Conservation (phyloP, 2,329 filamentous ascomycete species). For the Cordyceps pruinosa region DNA sequence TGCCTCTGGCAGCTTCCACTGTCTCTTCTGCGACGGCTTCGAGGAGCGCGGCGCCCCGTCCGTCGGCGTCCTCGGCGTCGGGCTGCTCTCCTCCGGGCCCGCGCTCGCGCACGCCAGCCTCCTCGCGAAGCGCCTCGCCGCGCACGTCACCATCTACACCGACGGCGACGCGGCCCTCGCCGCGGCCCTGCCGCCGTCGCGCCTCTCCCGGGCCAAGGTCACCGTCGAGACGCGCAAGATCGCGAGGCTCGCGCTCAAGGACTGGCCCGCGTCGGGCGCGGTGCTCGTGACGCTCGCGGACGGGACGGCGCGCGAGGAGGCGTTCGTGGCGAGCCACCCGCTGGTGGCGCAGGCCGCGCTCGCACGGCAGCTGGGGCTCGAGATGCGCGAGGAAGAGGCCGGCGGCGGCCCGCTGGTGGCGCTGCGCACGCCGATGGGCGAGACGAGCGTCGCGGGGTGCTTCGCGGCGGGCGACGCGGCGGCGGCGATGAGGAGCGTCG, state of each 20-base stretch:
- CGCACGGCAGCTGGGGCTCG: constrained; percentile 37
- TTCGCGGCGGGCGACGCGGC: constrained; percentile 48
- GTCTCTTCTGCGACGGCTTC: constrained; percentile 53
- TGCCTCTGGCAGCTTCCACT: constrained; percentile 51
- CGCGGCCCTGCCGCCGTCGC: constrained; percentile 19
- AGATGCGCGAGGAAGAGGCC: constrained; percentile 27
- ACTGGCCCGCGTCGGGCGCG: constrained; percentile 15
- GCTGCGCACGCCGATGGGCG: constrained; percentile 36
- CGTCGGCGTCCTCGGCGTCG: constrained; percentile 40
- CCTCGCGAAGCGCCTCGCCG: constrained; percentile 37
- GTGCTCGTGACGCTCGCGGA: constrained; percentile 34
- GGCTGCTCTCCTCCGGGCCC: constrained; percentile 23
- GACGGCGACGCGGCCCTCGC: constrained; percentile 33
- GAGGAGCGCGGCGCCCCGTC: constrained; percentile 44
- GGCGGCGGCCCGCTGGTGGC: constrained; percentile 35
- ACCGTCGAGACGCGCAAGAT: constrained; percentile 31
- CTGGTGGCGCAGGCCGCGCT: constrained; percentile 33
- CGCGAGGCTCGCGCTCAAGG: constrained; percentile 22
- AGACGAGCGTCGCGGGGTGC: constrained; percentile 43
- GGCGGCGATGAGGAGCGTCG: constrained; percentile 23
- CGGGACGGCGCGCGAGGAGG: constrained; percentile 29
- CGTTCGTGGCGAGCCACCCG: constrained; percentile 36
- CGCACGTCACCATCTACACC: constrained; percentile 44
- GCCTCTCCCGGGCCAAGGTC: constrained; percentile 28
- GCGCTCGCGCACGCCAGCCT: constrained; percentile 34